These are phyloP conservation scores for Amylostereum chailletii DNA, from an alignment of 1,284 basidiomycete species.

Conservation along the genomic window DNA sequence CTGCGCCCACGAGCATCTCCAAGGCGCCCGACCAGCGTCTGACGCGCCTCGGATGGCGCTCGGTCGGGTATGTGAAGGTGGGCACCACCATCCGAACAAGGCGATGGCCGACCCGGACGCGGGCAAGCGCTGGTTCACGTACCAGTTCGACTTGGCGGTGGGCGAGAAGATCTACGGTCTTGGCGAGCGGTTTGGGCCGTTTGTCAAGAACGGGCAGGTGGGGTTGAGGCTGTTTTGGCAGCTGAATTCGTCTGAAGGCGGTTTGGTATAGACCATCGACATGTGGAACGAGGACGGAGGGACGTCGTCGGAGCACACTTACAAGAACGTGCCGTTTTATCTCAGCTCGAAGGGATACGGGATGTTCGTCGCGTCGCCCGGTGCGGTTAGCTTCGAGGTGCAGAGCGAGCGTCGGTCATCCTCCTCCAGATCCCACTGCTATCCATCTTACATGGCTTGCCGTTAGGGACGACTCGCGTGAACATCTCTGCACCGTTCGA, in stretches of 20 bases:
- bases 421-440: not conserved
- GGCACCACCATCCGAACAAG: not conserved
- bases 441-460: not conserved
- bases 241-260: not conserved
- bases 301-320: slow-evolving; percentile 64
- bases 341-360: slow-evolving; percentile 40
- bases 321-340: slow-evolving; percentile 70
- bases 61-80: not conserved
- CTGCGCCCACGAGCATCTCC: not conserved
- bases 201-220: slow-evolving; percentile 62
- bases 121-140: not conserved
- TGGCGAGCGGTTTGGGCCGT: slow-evolving; percentile 68
- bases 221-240: not conserved
- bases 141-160: not conserved
- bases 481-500: slow-evolving; percentile 57
- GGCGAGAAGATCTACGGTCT: slow-evolving; percentile 71
- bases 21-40: not conserved
- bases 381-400: not conserved
- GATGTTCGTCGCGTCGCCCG: slow-evolving; percentile 12
- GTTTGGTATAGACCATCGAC: slow-evolving; percentile 46
- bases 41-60: slow-evolving; percentile 1
- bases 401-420: not conserved
- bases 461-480: slow-evolving; percentile 36
- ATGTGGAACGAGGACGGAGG: slow-evolving; percentile 71
- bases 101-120: slow-evolving; percentile 1